Percentiles rank a stretch among this genome's conserved stretches.
Conservation (phyloP, 495 filamentous ascomycete species). For the Hypoxylon trugodes region DNA sequence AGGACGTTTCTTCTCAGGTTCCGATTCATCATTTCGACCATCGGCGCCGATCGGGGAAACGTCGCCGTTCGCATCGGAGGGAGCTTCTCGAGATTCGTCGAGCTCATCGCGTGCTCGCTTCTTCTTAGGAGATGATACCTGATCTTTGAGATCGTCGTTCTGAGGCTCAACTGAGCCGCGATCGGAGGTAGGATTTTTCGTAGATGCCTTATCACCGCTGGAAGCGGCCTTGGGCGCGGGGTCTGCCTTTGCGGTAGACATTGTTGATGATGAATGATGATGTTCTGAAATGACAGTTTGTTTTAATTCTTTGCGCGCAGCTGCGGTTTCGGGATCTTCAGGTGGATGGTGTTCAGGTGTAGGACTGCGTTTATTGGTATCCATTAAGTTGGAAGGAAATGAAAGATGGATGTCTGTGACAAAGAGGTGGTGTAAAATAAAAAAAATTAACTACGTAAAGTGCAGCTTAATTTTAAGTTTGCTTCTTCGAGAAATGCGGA, state of each 20-base stretch:
- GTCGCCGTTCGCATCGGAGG: slow-evolving; percentile 43
- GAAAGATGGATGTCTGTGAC: background rate
- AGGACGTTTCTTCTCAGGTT: slow-evolving; percentile 65
- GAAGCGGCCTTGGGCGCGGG: slow-evolving; percentile 25
- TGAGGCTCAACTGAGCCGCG: slow-evolving; percentile 39
- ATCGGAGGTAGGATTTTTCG: slow-evolving; percentile 43
- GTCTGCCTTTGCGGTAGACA: slow-evolving; percentile 32
- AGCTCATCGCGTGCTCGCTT: slow-evolving; percentile 64
- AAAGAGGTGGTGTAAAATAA: slow-evolving; percentile 7
- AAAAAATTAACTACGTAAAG: background rate
- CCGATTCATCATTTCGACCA: slow-evolving; percentile 53
- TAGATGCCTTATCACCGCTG: slow-evolving; percentile 32
- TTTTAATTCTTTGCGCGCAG: slow-evolving; percentile 62
- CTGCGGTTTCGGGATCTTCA: slow-evolving; percentile 64
- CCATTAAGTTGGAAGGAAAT: slow-evolving; percentile 30
- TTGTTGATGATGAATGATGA: slow-evolving; percentile 30
- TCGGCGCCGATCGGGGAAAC: slow-evolving; percentile 48
- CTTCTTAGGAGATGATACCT: slow-evolving; percentile 64
- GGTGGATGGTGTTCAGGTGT: slow-evolving; percentile 34
- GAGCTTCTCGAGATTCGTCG: slow-evolving; percentile 49
- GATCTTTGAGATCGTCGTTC: slow-evolving; percentile 53
- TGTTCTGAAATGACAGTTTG: slow-evolving; percentile 63
- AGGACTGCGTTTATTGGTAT: slow-evolving; percentile 36
- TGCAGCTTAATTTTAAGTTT: background rate
- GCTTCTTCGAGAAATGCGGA: background rate